Evolutionary conservation across 306 rosid genomes (phyloP), one percentile per base, ranked within the genome.

Genomic region (Vigna reflexopilosa): DNA sequence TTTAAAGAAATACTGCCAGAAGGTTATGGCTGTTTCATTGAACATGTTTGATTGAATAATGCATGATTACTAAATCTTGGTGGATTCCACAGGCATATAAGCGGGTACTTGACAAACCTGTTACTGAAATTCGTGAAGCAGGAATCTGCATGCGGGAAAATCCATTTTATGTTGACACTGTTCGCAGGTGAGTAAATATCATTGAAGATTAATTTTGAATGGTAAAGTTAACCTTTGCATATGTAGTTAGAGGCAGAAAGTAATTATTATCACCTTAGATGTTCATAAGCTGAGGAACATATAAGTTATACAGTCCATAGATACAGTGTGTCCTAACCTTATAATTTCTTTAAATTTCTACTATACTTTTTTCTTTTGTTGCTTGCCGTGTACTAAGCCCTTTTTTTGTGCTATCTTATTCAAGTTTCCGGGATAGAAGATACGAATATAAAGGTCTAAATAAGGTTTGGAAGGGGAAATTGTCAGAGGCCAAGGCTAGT

Each of bases 121-220:
- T 92, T 77, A 87, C 89, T 66, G 98, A 95, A 85, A 82, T 92
- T 62, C 98, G 98, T 56, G 98, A 92, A 87, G 98, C 98, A 63
- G 98, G 97, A 76, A 89, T 95, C 76, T 95, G 98, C 91, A 95
- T 95, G 98, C 94, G 96, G 72, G 98, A 95, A 85, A 95, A 95
- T 88, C 89, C 98, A 81, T 95, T 95, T 84, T 95, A 95, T 86
- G 93, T 92, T 85, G 98, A 95, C 84, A 92, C 98, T 81, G 98
- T 95, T 77, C 97, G 98, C 75, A 95, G 98, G 98, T 92, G 90
- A 77, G 75, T 75, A 81, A 74, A 72, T 81, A 75, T 66, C 28
- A 52, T 28, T 48, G 66, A 56, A 71, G 17, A 75, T 48, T 56
- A 59, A 26, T 38, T 30, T 68, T 75, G 79, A 73, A 38, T 73